Evolutionary conservation across 2,329 filamentous ascomycete genomes (phyloP).

Genomic region (Phoma sp.): DNA sequence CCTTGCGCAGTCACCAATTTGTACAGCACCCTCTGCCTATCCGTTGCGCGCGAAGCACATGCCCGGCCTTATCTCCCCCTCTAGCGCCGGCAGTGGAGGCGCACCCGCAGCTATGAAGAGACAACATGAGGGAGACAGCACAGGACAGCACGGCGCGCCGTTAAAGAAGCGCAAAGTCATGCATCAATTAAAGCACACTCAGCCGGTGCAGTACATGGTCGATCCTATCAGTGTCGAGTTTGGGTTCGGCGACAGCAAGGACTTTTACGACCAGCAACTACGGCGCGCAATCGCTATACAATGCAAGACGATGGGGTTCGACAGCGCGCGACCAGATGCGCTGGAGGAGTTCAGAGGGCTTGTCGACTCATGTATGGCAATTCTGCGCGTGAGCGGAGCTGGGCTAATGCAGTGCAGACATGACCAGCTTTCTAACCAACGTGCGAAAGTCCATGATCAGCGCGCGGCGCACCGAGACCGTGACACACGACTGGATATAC

Average conservation of each 20-base stretch:
- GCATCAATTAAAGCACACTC: conserved; percentile 43
- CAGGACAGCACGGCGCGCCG: conserved; percentile 28
- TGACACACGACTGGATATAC: conserved; percentile 64
- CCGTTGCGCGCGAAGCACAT: conserved; percentile 31
- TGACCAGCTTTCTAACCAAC: conserved; percentile 60
- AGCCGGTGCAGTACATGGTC: conserved; percentile 39
- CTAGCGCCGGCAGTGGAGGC: conserved; percentile 40
- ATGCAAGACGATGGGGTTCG: conserved; percentile 61
- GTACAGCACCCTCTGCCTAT: conserved; percentile 5
- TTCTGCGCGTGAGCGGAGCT: conserved; percentile 22
- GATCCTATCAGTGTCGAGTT: conserved; percentile 46
- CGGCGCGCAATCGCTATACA: conserved; percentile 61
- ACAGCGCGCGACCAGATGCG: conserved; percentile 60
- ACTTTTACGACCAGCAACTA: conserved; percentile 61
- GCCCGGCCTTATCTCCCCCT: conserved; percentile 40
- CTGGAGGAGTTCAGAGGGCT: conserved; percentile 62
- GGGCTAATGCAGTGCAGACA: conserved; percentile 51
- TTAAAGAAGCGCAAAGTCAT: conserved; percentile 44
- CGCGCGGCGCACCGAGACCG: conserved; percentile 60
- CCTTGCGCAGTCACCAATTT: conserved; percentile 18
- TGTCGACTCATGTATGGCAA: conserved; percentile 63
- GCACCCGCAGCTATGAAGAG: conserved; percentile 45
- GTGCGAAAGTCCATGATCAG: conserved; percentile 64
- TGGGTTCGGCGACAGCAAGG: conserved; percentile 52
- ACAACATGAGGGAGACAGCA: conserved; percentile 29